These are phyloP conservation scores for Rhipidocladum racemiflorum DNA, from an alignment of 176 grass and related monocot genomes.

Conservation along the genomic window DNA sequence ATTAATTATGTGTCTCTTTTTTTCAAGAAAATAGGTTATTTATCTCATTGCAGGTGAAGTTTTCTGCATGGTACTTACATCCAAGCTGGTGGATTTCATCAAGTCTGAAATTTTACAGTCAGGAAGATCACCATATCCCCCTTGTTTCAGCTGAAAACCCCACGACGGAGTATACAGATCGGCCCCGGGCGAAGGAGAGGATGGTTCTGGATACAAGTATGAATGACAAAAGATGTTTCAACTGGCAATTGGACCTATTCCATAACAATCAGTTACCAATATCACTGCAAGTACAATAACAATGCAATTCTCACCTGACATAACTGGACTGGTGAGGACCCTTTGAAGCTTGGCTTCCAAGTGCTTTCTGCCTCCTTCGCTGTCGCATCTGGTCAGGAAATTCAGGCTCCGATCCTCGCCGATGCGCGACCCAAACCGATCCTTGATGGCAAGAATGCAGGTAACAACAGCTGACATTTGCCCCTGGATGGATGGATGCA, in stretches of 20 bases:
- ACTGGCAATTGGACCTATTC: background rate
- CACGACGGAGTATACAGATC: constrained; percentile 32
- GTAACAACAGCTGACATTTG: constrained; percentile 39
- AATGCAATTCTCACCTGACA: constrained; percentile 51
- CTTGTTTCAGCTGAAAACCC: constrained; percentile 56
- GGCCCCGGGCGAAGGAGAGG: constrained; percentile 24
- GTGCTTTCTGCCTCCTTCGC: constrained; percentile 38
- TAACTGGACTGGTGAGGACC: constrained; percentile 43
- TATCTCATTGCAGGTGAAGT: background rate
- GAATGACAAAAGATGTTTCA: constrained; percentile 10
- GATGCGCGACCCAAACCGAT: constrained; percentile 20
- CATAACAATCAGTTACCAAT: background rate
- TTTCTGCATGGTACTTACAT: constrained; percentile 36
- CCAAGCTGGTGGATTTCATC: constrained; percentile 71
- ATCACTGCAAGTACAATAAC: background rate
- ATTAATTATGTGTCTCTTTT: background rate
- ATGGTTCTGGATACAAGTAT: constrained; percentile 40
- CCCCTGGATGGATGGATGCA: constrained; percentile 34
- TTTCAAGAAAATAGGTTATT: background rate
- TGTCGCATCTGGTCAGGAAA: constrained; percentile 40
- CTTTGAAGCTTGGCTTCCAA: constrained; percentile 42
- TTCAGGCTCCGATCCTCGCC: background rate
- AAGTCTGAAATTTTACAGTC: constrained; percentile 60
- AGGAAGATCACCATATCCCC: constrained; percentile 42
- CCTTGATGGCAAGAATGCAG: constrained; percentile 52